Base-by-base conservation (phyloP, 176 grass and related monocot genomes). In the Oryza nivara region DNA sequence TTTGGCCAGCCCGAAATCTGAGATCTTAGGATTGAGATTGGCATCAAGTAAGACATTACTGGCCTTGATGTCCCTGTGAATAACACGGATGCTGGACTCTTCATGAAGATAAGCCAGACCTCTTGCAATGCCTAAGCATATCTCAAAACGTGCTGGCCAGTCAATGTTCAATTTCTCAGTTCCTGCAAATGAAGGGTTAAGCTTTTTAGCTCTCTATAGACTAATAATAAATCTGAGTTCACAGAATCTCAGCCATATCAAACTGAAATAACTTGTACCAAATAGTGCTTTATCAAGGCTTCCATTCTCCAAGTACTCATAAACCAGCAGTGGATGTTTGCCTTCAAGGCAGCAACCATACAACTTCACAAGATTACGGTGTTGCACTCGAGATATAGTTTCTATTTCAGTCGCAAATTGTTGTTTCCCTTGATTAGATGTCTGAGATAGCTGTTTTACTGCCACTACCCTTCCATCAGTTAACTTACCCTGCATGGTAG, bases 21-120 rank as follows among this genome's bases (percentile, higher is more conserved):
- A 97, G 83, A 94, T 97, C 85, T 97, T 97, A 65, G 94, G 94
- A 67, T 77, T 97, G 60, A 94, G 88, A 68, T 92, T 80, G 5
- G 73, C 19, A 26, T 97, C 94, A 69, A 97, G 85, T 16, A 97
- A 85, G 47, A 97, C 80, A 89, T 97, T 97, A 44, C 94, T 94
- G 35, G 94, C 90, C 73, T 97, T 97, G 63, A 97, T 92, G 64
- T 97, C 94, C 80, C 94, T 90, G 74, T 97, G 94, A 65, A 97
- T 89, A n/a, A 97, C 61, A 83, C 92, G 88, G 56, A 94, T 85
- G 82, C 85, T 80, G 40, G 94, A 97, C 11, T 97, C 94, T 87
- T 94, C 92, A 81, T 94, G 94, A 22, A 97, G 83, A 83, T 97
- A 97, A 56, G 92, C 58, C 2, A 97, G 72, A 26, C 94, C 94